These are phyloP conservation scores for Fraxinus floribunda DNA, from an alignment of 305 asterid genomes.

Conservation along the genomic window DNA sequence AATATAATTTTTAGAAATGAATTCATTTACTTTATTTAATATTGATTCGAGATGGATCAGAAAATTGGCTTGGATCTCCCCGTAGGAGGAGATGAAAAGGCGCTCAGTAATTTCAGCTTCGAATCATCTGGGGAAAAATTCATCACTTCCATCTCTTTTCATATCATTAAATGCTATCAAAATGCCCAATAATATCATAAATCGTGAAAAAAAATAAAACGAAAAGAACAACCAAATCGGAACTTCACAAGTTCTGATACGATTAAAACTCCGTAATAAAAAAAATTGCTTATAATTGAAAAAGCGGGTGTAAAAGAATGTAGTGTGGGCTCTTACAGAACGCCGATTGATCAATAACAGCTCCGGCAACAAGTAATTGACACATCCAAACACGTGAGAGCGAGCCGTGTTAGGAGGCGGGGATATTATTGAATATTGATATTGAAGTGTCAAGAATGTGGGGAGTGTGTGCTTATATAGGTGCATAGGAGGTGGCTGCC, in stretches of 20 bases:
- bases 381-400: not conserved
- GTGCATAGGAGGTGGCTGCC: not conserved
- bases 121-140: slow-evolving; percentile 22
- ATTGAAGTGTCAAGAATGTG: not conserved
- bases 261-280: not conserved
- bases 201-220: not conserved
- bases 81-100: not conserved
- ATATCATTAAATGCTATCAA: too few species aligned
- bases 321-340: not conserved
- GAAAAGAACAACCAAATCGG: not conserved
- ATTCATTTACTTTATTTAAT: too few species aligned
- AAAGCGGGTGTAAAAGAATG: not conserved
- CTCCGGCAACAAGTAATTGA: not conserved
- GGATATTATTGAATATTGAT: too few species aligned
- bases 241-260: too few species aligned
- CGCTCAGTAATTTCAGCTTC: slow-evolving; percentile 18
- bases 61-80: slow-evolving; percentile 23
- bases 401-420: not conserved
- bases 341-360: not conserved
- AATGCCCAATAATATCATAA: not conserved
- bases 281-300: too few species aligned
- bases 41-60: slow-evolving; percentile 14
- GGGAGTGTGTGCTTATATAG: not conserved
- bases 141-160: slow-evolving; percentile 17
- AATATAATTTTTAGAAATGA: too few species aligned